Conservation (phyloP, 768 basidiomycete species). For the Lentinula guzmanii region DNA sequence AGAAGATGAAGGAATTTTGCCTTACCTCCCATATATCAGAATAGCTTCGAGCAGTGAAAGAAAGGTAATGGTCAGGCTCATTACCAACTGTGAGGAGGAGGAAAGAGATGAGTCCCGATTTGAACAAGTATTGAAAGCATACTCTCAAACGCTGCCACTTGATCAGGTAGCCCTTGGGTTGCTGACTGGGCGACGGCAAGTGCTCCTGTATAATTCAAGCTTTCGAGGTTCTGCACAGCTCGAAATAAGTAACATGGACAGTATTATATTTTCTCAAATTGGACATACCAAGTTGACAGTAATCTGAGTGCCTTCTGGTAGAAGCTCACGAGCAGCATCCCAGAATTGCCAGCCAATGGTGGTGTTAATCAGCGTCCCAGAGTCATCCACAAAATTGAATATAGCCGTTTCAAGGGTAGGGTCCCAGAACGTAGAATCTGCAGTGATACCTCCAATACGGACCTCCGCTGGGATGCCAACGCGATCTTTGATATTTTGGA, state of each 20-base stretch:
- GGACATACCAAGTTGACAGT: constrained; percentile 35
- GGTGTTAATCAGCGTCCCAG: constrained; percentile 40
- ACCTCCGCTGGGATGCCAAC: constrained; percentile 40
- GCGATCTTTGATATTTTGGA: constrained; percentile 38
- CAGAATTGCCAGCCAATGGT: constrained; percentile 47
- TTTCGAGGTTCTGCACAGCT: constrained; percentile 34
- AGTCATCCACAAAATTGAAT: constrained; percentile 38
- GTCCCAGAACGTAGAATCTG: constrained; percentile 47
- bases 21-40: constrained; percentile 37
- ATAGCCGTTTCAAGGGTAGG: constrained; percentile 30
- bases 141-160: constrained; percentile 43
- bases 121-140: not conserved
- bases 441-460: constrained; percentile 49
- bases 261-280: not conserved
- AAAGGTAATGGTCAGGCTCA: constrained; percentile 47
- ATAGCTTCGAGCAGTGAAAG: constrained; percentile 38
- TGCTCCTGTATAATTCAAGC: constrained; percentile 35
- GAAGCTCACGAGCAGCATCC: constrained; percentile 33
- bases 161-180: constrained; percentile 27
- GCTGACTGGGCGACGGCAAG: constrained; percentile 38
- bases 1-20: not conserved
- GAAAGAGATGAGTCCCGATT: not conserved
- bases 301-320: constrained; percentile 42
- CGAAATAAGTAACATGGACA: not conserved
- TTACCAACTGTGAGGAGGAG: constrained; percentile 35